phyloP scores from a whole-genome alignment of 768 basidiomycete genomes.

The Tephrocybe sp. region DNA sequence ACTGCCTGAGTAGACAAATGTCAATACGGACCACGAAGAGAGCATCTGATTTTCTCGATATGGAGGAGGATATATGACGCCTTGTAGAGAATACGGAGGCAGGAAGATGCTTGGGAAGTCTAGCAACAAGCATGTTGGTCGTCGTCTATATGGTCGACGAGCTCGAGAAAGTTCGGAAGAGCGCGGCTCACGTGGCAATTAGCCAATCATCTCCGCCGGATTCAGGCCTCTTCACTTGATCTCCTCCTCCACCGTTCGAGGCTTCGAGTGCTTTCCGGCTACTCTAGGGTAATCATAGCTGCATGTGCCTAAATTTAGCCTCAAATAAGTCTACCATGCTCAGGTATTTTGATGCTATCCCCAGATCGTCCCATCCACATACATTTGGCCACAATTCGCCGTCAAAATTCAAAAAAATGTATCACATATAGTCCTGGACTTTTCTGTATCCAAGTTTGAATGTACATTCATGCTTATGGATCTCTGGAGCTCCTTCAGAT shows the following conservation, averaged over 20 bases:
- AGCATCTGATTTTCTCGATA: constrained; percentile 68
- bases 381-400: no score
- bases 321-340: no score
- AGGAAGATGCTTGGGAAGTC: constrained; percentile 32
- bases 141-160: constrained; percentile 2
- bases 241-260: not conserved
- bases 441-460: no score
- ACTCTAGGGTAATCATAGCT: no score
- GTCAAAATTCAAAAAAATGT: no score
- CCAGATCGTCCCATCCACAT: no score
- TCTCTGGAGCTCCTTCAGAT: no score
- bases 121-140: constrained; percentile 29
- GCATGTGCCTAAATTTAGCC: no score
- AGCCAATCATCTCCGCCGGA: constrained; percentile 11
- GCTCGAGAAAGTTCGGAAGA: constrained; percentile 22
- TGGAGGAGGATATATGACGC: constrained; percentile 42
- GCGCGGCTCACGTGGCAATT: constrained; percentile 19
- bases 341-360: no score
- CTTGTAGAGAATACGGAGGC: constrained; percentile 21
- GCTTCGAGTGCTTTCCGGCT: no score
- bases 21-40: constrained; percentile 75
- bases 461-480: no score
- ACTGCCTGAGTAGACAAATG: not conserved
- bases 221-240: not conserved
- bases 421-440: no score